Conservation (phyloP, 495 filamentous ascomycete genomes). For the Talaromyces wortmannii region DNA sequence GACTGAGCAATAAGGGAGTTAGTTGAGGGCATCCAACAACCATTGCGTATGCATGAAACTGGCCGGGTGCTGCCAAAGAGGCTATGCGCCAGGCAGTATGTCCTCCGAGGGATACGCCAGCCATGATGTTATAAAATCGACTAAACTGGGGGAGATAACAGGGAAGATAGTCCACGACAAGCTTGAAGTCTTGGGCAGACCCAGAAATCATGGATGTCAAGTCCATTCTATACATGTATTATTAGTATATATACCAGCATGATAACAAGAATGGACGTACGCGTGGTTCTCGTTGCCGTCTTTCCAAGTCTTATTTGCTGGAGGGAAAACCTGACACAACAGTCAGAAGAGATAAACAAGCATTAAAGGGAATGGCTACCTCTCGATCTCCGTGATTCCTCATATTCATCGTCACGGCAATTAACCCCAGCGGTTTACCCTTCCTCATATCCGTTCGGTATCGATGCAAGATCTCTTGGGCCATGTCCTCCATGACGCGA, state of each 20-base stretch:
- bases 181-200: constrained; percentile 1
- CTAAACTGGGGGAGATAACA: background rate
- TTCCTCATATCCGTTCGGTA: background rate
- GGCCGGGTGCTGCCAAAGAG: background rate
- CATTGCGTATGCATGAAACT: background rate
- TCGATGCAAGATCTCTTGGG: background rate
- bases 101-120: background rate
- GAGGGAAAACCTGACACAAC: background rate
- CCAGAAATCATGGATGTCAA: background rate
- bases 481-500: background rate
- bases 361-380: background rate
- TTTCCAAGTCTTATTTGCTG: background rate
- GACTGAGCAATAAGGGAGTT: background rate
- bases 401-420: constrained; percentile 3
- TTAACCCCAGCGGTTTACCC: background rate
- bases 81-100: constrained; percentile 1
- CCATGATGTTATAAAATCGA: background rate
- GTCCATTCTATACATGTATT: background rate
- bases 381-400: constrained; percentile 1
- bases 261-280: background rate
- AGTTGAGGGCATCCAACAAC: background rate
- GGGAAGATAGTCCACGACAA: background rate
- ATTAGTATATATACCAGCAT: background rate
- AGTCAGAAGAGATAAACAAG: no score
- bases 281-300: constrained; percentile 1